Evolutionary conservation across 495 filamentous ascomycete species (phyloP), one percentile per base, ranked within the genome.

Genomic region (Staphylotrichum tortipilum): DNA sequence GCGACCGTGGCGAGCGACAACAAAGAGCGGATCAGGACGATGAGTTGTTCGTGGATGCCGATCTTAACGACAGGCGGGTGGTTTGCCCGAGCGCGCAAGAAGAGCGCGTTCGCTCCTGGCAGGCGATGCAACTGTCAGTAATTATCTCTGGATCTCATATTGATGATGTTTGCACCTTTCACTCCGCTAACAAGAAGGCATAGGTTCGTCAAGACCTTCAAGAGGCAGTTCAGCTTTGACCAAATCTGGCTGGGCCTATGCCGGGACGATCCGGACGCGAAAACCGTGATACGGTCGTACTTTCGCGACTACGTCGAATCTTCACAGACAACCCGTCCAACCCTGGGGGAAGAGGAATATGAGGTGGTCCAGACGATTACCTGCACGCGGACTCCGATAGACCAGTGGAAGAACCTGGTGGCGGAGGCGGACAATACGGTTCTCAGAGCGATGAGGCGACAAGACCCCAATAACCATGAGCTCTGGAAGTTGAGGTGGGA

Each of bases 121-220:
- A n/a, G n/a, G n/a, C n/a, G n/a, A n/a, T n/a, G n/a, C n/a, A n/a
- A n/a, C n/a, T n/a, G n/a, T n/a, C n/a, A n/a, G n/a, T n/a, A n/a
- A n/a, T n/a, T n/a, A n/a, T n/a, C n/a, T n/a, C n/a, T n/a, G n/a
- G n/a, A n/a, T n/a, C n/a, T n/a, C n/a, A n/a, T n/a, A n/a, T n/a
- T n/a, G n/a, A n/a, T n/a, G 34, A 18, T 10, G 1, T 23, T 30
- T 19, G 10, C 17, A 10, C 30, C 3, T 37, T 15, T 37, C 10
- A 18, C n/a, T 17, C n/a, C n/a, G 34, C 11, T 44, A 31, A 44
- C 7, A 21, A 7, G 19, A 29, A 21, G 7, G 26, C 22, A 19
- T 44, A 44, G 41, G 22, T 44, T 44, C 24, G 14, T 44, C 24
- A 14, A 30, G 41, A 44, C 41, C 41, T 44, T 28, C 12, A 44